Evolutionary conservation across 495 filamentous ascomycete species (phyloP), one percentile per base, ranked within the genome.

Genomic region (Symbiotaphrina buchneri): DNA sequence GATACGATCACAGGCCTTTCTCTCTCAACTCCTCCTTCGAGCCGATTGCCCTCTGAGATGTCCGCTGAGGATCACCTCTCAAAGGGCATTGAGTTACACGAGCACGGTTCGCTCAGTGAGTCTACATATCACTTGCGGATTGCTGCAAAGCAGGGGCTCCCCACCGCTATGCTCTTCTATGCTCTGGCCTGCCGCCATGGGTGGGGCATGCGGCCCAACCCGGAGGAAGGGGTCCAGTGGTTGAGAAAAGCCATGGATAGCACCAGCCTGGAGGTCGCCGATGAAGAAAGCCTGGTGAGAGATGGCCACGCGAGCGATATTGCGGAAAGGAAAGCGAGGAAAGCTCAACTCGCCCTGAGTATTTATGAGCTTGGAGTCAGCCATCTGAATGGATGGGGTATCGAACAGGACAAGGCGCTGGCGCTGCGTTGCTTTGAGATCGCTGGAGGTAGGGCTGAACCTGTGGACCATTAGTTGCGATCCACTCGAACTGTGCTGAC

Each of bases 341-440:
- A 80, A 34, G 78, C 85, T 8, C 84, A 94, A 42, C 92, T 94
- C 48, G 87, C 87, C 1, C 55, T 94, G 33, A 82, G 81, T 46
- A 78, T 94, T 21, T 97, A 97, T 38, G 87, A 97, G 54, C 56
- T 97, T 13, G 87, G 87, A 4, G 76, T 93, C n/a, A 87, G 78
- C 51, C 79, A 94, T 47, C 74, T 94, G 66, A 93, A 97, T 40
- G 87, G 87, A 2, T 97, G 87, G 87, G 87, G 87, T 3, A 87
- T 84, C 27, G 71, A 84, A 39, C 80, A 87, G 48, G 84, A 97
- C 45, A 92, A 91, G 45, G 56, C 63, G 3, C 59, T 93, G 32
- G 87, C 83, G 2, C 50, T 97, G 38, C 64, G 81, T 27, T 95
- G 90, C 41, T 97, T 93, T 47, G 87, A 97, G 48, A 91, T 93